Evolutionary conservation across 2,329 filamentous ascomycete species (phyloP).

Genomic region (Trichoderma koningii): DNA sequence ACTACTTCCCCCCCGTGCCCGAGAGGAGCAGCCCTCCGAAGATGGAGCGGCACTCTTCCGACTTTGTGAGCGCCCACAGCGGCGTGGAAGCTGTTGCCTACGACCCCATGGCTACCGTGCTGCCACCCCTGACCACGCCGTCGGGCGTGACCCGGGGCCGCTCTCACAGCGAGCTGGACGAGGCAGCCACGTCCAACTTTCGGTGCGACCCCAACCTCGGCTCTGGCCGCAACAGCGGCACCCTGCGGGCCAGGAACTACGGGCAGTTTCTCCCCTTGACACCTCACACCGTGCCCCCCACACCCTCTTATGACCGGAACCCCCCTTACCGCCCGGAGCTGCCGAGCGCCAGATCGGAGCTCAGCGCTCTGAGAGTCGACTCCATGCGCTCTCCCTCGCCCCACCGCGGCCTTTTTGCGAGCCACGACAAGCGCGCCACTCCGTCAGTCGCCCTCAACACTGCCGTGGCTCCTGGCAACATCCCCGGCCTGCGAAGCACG

Average conservation of each 20-base stretch:
- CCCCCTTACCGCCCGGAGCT: slow-evolving; percentile 47
- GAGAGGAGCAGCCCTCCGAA: slow-evolving; percentile 38
- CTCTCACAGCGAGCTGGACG: slow-evolving; percentile 35
- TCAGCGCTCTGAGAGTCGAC: slow-evolving; percentile 37
- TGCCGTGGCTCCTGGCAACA: slow-evolving; percentile 62
- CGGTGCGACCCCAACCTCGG: slow-evolving; percentile 33
- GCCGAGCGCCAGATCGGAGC: slow-evolving; percentile 47
- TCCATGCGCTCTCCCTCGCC: slow-evolving; percentile 61
- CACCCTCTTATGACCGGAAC: slow-evolving; percentile 40
- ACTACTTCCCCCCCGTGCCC: slow-evolving; percentile 52
- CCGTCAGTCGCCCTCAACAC: slow-evolving; percentile 66
- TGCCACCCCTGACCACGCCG: slow-evolving; percentile 35
- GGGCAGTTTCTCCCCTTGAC: slow-evolving; percentile 49
- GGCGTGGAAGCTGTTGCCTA: slow-evolving; percentile 39
- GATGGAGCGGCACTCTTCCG: slow-evolving; percentile 34
- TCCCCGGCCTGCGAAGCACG: slow-evolving; percentile 50
- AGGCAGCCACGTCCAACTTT: slow-evolving; percentile 33
- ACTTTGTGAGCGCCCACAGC: slow-evolving; percentile 33
- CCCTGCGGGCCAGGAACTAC: slow-evolving; percentile 46
- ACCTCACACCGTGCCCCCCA: slow-evolving; percentile 39
- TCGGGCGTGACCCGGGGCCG: slow-evolving; percentile 32
- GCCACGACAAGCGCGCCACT: slow-evolving; percentile 63
- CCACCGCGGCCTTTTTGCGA: slow-evolving; percentile 62
- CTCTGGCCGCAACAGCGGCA: slow-evolving; percentile 46
- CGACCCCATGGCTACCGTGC: slow-evolving; percentile 46